Percentiles rank a stretch among this genome's conserved stretches.
phyloP scores from a whole-genome alignment of 371 early-diverging fungal species.

The Saksenaea oblongispora region DNA sequence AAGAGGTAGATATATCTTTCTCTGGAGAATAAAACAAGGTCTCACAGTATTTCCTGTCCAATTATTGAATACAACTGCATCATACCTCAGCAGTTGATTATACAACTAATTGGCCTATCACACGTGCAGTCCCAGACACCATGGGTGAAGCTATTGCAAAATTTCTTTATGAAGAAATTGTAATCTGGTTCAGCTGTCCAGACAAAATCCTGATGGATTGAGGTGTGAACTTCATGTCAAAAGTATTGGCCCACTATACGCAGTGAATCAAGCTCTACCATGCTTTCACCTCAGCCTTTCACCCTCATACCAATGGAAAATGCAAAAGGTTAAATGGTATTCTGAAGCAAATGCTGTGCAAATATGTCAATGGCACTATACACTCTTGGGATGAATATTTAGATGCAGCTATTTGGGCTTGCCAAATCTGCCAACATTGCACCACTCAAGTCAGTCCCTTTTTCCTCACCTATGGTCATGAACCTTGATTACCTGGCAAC shows the following conservation, averaged over 20 bases:
- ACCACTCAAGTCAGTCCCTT: conserved; percentile 13
- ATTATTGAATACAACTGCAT: too few species aligned
- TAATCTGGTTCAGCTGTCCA: conserved; percentile 28
- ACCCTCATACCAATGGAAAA: conserved; percentile 23
- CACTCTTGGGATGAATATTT: conserved; percentile 15
- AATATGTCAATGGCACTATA: too few species aligned
- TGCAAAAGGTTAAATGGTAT: conserved; percentile 20
- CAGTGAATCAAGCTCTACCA: conserved; percentile 11
- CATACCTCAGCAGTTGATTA: conserved; percentile 49
- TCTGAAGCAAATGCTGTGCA: conserved; percentile 13
- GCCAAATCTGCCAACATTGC: conserved; percentile 13
- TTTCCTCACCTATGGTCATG: conserved; percentile 17
- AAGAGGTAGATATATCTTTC: too few species aligned
- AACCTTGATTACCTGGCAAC: conserved; percentile 19
- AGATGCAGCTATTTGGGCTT: conserved; percentile 16
- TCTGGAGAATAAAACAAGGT: too few species aligned
- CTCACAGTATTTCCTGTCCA: too few species aligned
- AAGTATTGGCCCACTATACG: too few species aligned
- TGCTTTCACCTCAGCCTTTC: conserved; percentile 20
- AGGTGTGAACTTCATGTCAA: conserved; percentile 32
- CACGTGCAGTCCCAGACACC: conserved; percentile 31
- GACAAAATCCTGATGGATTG: conserved; percentile 36
- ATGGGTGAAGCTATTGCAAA: conserved; percentile 29
- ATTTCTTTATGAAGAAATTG: conserved; percentile 34
- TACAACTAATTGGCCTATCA: conserved; percentile 40